Evolutionary conservation across 306 rosid genomes (phyloP), one percentile per base, ranked within the genome.

Genomic region (Inga laurina): DNA sequence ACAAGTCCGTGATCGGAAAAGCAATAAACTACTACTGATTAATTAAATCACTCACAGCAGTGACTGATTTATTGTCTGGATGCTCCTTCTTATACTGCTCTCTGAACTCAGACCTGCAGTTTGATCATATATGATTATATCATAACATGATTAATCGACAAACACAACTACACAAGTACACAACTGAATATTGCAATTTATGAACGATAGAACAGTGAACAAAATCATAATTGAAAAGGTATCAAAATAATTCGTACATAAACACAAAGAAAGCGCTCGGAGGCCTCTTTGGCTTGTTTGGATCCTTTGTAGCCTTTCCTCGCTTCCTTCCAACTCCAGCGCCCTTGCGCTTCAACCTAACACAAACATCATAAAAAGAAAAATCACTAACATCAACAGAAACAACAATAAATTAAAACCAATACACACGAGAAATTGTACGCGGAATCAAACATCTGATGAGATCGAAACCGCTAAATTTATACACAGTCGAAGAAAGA

Each of bases 261-360:
- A 98, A 95, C 93, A 96, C 97, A 69, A 96, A 96, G 90, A 96
- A 96, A 68, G 99, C 97, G 81, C 97, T 93, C 0, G 98, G 94
- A 82, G 99, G 99, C 88, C 94, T 92, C 87, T 93, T 93, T 0
- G 98, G 98, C 88, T 90, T 96, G 92, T 93, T 96, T 2, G 97
- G 99, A 91, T 93, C 99, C 90, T 96, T 93, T 0, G 86, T 93
- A 2, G 91, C 94, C 41, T 92, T 95, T 88, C 87, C 19, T 16
- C 80, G 82, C 72, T 89, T 91, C 89, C 84, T 96, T 8, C 93
- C 91, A 0, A 89, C 84, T 56, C 93, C 94, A 46, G 89, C 92
- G 49, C 91, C 83, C 75, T 92, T 92, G n/a, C 85, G 88, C 90
- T 91, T 96, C 88, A 96, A 83, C 86, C 99, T 95, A 82, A 0